Evolutionary conservation across 441 rosid species (phyloP).

Genomic region (Gossypium aridum): DNA sequence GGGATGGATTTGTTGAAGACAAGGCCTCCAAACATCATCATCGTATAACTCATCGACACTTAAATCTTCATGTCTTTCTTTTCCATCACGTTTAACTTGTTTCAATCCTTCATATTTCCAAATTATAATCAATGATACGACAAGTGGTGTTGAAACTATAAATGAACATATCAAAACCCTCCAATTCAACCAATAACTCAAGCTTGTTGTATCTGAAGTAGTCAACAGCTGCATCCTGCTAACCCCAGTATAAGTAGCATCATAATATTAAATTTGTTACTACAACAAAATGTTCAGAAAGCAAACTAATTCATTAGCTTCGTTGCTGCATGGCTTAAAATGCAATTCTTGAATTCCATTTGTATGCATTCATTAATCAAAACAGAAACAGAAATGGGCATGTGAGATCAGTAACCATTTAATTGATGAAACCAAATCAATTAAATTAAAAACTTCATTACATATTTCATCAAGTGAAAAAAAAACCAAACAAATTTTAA

Average conservation of each 20-base stretch:
- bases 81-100: slow-evolving; percentile 18
- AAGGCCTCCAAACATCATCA: slow-evolving; percentile 48
- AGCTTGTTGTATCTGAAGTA: slow-evolving; percentile 15
- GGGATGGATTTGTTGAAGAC: slow-evolving; percentile 36
- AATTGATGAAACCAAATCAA: background rate
- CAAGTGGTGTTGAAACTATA: slow-evolving; percentile 26
- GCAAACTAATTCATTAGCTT: background rate
- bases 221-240: slow-evolving; percentile 30
- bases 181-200: slow-evolving; percentile 51
- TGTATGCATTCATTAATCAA: background rate
- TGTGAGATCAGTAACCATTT: background rate
- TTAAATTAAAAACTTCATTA: background rate
- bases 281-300: background rate
- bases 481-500: background rate
- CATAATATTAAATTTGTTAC: background rate
- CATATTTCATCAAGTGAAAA: background rate
- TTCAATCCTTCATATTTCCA: slow-evolving; percentile 37
- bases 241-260: slow-evolving; percentile 11
- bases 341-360: background rate
- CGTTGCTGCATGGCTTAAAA: background rate
- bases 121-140: slow-evolving; percentile 23
- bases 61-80: slow-evolving; percentile 13
- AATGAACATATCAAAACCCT: slow-evolving; percentile 43
- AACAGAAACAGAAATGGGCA: background rate
- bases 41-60: slow-evolving; percentile 7